Base-by-base conservation (phyloP, 2,329 filamentous ascomycete genomes). In the Cercospora sp. region DNA sequence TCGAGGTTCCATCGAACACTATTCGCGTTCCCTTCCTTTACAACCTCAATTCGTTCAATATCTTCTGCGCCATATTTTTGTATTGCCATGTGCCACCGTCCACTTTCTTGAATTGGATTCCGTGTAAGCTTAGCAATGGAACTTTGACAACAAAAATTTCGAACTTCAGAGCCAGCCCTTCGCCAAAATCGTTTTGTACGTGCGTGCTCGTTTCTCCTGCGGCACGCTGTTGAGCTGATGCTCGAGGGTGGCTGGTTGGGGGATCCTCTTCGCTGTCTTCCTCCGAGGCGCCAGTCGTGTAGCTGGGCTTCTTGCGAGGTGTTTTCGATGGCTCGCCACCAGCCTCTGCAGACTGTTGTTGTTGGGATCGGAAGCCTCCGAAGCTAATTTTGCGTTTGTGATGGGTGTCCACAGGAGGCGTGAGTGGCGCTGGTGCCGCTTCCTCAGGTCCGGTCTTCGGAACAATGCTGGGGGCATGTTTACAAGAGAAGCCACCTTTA, bases 81-180 rank as follows among this genome's bases (percentile, higher is more conserved):
- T 97, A 99, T 80, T 97, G 94, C 94, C 94, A 98, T 67, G 95
- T 98, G 68, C 96, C 94, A 40, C 95, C 94, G 66, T 92, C 88
- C 73, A 98, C 90, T 78, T 95, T 93, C 85, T 99, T 99, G 84
- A 99, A 99, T 79, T 98, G 95, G 70, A 99, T 94, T 60, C 95
- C 95, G 77, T 99, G 94, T 66, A 99, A 82, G 51, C 91, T 93
- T 69, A 99, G 88, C 62, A 99, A 83, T 12, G 95, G 95, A 28
- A 99, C 93, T 82, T 99, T 99, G 78, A 99, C 95, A 74, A 99
- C 95, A 73, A 97, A 89, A 71, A 98, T 97, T 79, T 99, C 95
- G 77, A 98, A 99, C 71, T 92, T 89, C 63, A 98, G 83, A 45
- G 92, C 86, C 86, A 97, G 90, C 80, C 88, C 94, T 67, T 89